Percentiles rank a stretch among this genome's conserved stretches.
phyloP scores from a whole-genome alignment of 2,329 filamentous ascomycete species.

The Diaporthe helianthi region DNA sequence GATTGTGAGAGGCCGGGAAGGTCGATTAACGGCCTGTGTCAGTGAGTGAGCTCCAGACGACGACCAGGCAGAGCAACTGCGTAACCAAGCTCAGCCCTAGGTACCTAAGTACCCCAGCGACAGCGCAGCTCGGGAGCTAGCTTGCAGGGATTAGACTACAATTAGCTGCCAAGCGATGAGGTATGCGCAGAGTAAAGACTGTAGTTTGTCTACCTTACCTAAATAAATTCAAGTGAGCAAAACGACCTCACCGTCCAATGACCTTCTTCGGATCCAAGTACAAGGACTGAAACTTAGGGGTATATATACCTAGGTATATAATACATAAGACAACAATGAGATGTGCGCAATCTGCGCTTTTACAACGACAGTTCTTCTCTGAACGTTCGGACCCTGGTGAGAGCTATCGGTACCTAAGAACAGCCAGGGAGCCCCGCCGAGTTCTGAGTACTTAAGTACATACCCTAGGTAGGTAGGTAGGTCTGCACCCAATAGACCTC shows the following conservation, averaged over 20 bases:
- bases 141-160: neutral
- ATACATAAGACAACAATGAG: too few relatives aligned
- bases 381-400: neutral
- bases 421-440: neutral
- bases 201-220: too few relatives aligned
- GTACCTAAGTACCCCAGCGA: constrained; percentile 18
- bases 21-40: neutral
- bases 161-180: neutral
- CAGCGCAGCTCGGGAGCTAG: constrained; percentile 9
- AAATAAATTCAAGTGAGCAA: neutral
- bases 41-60: constrained; percentile 31
- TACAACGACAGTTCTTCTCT: neutral
- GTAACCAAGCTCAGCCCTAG: constrained; percentile 37
- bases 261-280: too few relatives aligned
- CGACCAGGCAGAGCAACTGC: constrained; percentile 40
- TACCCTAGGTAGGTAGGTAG: too few relatives aligned
- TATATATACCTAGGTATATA: too few relatives aligned
- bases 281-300: too few relatives aligned
- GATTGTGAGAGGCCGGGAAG: constrained; percentile 17
- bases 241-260: neutral
- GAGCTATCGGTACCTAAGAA: neutral
- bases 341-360: neutral
- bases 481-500: too few relatives aligned
- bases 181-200: neutral
- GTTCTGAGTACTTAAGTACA: neutral